Percentiles rank a stretch among this genome's conserved stretches.
Conservation (phyloP, 768 basidiomycete species). For the Russula vinacea region DNA sequence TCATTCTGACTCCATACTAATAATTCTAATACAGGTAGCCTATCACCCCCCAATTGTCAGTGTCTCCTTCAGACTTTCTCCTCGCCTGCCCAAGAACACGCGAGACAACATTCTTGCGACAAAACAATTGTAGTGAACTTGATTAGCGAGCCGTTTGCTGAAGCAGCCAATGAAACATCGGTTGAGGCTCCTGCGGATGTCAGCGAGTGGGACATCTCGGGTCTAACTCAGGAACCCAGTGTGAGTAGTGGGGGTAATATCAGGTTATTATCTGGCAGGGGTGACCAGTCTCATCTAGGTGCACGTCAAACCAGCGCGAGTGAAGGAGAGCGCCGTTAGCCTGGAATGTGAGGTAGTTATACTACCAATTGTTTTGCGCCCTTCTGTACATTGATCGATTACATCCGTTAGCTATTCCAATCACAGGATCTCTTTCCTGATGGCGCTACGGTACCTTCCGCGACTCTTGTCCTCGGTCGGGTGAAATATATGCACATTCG, state of each 20-base stretch:
- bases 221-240: constrained; percentile 52
- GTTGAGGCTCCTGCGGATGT: constrained; percentile 52
- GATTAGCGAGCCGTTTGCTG: constrained; percentile 62
- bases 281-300: constrained; percentile 37
- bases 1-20: constrained; percentile 10
- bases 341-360: constrained; percentile 58
- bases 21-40: constrained; percentile 44
- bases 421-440: constrained; percentile 47
- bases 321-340: constrained; percentile 55
- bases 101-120: constrained; percentile 60
- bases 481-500: constrained; percentile 54
- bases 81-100: constrained; percentile 54
- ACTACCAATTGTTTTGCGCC: constrained; percentile 4
- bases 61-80: constrained; percentile 52
- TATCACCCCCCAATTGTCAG: constrained; percentile 66
- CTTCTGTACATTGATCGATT: constrained; percentile 30
- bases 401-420: constrained; percentile 46
- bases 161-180: constrained; percentile 55
- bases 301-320: constrained; percentile 50
- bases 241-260: constrained; percentile 39
- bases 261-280: constrained; percentile 5
- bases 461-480: constrained; percentile 50
- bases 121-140: constrained; percentile 70
- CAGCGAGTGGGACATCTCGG: constrained; percentile 61
- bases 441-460: constrained; percentile 39